Evolutionary conservation across 2,329 filamentous ascomycete species (phyloP), one percentile per base, ranked within the genome.

Genomic region (Trichoderma semiorbis): DNA sequence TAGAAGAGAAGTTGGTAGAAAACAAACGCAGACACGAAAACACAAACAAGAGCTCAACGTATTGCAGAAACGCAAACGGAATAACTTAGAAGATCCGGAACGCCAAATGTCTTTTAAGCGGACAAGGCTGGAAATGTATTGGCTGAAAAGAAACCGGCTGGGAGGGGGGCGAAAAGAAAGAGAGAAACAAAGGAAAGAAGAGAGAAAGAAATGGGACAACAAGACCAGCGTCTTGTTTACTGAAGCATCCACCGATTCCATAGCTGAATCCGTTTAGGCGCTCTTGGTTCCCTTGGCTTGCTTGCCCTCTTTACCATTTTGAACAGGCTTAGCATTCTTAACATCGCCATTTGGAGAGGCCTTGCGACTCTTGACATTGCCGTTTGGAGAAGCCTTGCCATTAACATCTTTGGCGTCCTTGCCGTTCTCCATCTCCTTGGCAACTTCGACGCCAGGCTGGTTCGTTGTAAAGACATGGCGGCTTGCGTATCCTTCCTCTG

Each of bases 401-500:
- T 62, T 72, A 24, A 32, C 39, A 6, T 8, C 12, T 6, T 68
- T 68, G 8, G 28, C 3, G 7, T 58, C 50, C 6, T 67, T 67
- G 34, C 24, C 63, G 8, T 62, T 43, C 28, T 65, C 21, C 7
- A n/a, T n/a, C 18, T 43, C 34, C 24, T 68, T 68, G 53, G n/a
- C 55, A 10, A 7, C 12, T 30, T 47, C 28, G 3, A 5, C 63
- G 18, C 55, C 57, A n/a, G 28, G 55, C 16, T 75, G 57, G 43
- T 73, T 72, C 7, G 77, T 76, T 61, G 80, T 78, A 73, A 83
- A 83, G 21, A 79, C 53, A 57, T 83, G 82, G n/a, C 82, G 79
- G 72, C 80, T 83, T 71, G 75, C 76, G 70, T 76, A 79, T 50
- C 80, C 80, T 16, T 78, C 74, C 70, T 81, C 78, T 12, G 77